phyloP scores from a whole-genome alignment of 2,329 filamentous ascomycete species.

The Aspergillus sp. region DNA sequence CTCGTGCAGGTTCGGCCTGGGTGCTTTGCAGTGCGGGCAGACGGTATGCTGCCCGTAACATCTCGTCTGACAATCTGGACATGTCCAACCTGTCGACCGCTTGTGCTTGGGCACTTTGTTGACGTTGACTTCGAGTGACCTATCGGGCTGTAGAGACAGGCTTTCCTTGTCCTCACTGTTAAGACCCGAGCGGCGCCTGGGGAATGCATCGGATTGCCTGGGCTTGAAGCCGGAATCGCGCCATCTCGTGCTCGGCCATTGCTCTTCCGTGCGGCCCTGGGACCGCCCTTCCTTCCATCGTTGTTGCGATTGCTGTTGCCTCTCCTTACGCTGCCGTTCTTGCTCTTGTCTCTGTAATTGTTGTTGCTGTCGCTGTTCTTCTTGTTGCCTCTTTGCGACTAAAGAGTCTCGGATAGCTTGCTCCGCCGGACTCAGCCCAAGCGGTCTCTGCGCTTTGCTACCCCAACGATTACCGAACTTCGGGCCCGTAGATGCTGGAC shows the following conservation, averaged over 20 bases:
- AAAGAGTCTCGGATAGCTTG: constrained; percentile 34
- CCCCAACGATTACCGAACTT: constrained; percentile 35
- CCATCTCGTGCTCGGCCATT: not conserved
- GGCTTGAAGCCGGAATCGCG: not conserved
- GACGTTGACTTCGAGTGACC: constrained; percentile 10
- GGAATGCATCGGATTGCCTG: not conserved
- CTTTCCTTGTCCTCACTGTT: constrained; percentile 6
- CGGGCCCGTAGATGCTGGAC: constrained; percentile 15
- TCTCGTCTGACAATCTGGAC: constrained; percentile 27
- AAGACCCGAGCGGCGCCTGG: not conserved
- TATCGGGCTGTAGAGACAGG: constrained; percentile 16
- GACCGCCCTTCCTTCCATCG: not conserved
- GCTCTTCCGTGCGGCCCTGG: not conserved
- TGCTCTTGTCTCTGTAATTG: not conserved
- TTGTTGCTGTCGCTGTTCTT: not conserved
- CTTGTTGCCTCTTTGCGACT: constrained; percentile 17
- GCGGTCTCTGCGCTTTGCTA: constrained; percentile 18
- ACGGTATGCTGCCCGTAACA: constrained; percentile 23
- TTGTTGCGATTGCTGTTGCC: not conserved
- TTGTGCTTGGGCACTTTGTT: not conserved
- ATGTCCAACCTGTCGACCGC: constrained; percentile 30
- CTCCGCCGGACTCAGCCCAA: constrained; percentile 35
- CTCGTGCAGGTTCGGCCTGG: constrained; percentile 20
- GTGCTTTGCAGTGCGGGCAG: constrained; percentile 34
- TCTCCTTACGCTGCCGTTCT: not conserved